Percentiles rank a stretch among this genome's conserved stretches.
Evolutionary conservation across 768 basidiomycete genomes (phyloP).

Genomic region (Gymnopilus junonius): DNA sequence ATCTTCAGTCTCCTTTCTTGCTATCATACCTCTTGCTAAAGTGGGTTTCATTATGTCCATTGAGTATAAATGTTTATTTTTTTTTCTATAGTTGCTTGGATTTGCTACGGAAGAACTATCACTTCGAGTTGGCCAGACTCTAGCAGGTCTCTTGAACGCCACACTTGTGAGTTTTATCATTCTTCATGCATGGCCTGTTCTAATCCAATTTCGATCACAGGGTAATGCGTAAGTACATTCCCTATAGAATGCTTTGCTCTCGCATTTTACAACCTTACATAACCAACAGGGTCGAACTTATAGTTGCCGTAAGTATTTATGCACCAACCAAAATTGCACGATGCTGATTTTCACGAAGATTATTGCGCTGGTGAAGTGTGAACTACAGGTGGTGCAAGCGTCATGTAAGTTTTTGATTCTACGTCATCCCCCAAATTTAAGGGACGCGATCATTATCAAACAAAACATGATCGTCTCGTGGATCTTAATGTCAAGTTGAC

Average conservation of each 20-base stretch:
- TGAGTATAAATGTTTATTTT: too few species aligned
- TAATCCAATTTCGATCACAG: constrained; percentile 28
- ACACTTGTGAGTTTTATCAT: constrained; percentile 59
- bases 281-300: constrained; percentile 61
- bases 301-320: constrained; percentile 68
- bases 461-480: neutral
- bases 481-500: constrained; percentile 2
- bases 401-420: constrained; percentile 57
- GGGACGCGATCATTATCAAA: neutral
- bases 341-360: constrained; percentile 36
- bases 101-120: constrained; percentile 90
- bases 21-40: constrained; percentile 87
- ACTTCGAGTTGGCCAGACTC: constrained; percentile 78
- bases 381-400: constrained; percentile 79
- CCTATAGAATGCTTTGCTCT: neutral
- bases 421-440: neutral
- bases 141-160: constrained; percentile 85
- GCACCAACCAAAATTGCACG: neutral
- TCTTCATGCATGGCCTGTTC: neutral
- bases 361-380: constrained; percentile 52
- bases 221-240: constrained; percentile 49
- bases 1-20: constrained; percentile 74
- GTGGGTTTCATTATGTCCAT: constrained; percentile 43
- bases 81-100: constrained; percentile 60
- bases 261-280: constrained; percentile 25